Evolutionary conservation across 1,139 yeast genomes (phyloP).

Genomic region (Pichia sp.): DNA sequence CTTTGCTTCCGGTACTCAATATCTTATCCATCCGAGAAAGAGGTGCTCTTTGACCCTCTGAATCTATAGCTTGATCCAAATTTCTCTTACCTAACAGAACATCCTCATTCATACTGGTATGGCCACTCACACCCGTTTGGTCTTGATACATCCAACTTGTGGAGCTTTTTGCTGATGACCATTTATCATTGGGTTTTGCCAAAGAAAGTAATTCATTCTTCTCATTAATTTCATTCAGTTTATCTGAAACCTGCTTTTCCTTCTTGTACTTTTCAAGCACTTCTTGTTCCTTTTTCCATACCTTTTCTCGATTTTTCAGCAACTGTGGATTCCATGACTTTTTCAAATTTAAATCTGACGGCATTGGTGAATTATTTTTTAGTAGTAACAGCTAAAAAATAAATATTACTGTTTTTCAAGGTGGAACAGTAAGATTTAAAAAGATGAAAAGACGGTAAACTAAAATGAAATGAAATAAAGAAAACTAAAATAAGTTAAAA

Average conservation of each 20-base stretch:
- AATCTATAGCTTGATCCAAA: too few species aligned
- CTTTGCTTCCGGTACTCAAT: conserved; percentile 12
- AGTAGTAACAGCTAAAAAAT: too few species aligned
- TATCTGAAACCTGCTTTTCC: conserved; percentile 57
- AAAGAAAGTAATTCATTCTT: conserved; percentile 40
- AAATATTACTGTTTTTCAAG: too few species aligned
- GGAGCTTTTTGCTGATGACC: too few species aligned
- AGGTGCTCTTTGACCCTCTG: too few species aligned
- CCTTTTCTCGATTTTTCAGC: conserved; percentile 75
- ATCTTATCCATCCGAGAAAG: conserved; percentile 11
- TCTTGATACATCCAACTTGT: conserved; percentile 82
- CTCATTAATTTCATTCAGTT: conserved; percentile 57
- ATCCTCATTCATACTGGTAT: conserved; percentile 30
- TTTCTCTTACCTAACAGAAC: conserved; percentile 43
- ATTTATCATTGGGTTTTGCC: conserved; percentile 28
- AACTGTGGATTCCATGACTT: conserved; percentile 96
- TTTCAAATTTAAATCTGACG: conserved; percentile 80
- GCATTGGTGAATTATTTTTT: conserved; percentile 27
- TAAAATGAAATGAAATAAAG: too few species aligned
- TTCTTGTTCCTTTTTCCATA: conserved; percentile 79
- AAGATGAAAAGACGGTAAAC: too few species aligned
- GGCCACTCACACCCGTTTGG: conserved; percentile 32
- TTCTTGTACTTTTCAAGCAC: conserved; percentile 63
- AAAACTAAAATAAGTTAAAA: too few species aligned
- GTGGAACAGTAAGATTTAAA: too few species aligned